Evolutionary conservation across 2,329 filamentous ascomycete genomes (phyloP).

Genomic region (Geosmithia putterillii): DNA sequence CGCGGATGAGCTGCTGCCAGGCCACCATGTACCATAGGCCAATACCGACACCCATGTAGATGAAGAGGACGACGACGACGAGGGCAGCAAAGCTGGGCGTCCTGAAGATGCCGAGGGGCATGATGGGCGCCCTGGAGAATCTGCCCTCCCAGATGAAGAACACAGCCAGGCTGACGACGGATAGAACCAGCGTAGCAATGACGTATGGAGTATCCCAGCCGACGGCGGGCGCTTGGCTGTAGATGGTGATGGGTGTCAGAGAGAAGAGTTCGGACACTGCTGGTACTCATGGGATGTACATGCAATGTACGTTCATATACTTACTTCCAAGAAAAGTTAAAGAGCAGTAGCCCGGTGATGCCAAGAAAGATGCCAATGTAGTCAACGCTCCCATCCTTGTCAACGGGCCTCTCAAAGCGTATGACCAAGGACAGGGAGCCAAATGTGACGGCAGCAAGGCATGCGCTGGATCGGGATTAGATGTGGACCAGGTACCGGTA

Average conservation of each 20-base stretch:
- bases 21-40: conserved; percentile 33
- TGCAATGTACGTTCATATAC: conserved; percentile 4
- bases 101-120: conserved; percentile 30
- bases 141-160: conserved; percentile 29
- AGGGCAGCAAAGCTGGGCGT: conserved; percentile 29
- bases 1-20: conserved; percentile 29
- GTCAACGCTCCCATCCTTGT: conserved; percentile 13
- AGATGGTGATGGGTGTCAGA: too few species aligned
- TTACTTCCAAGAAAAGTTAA: conserved; percentile 40
- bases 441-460: conserved; percentile 3
- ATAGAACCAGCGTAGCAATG: conserved; percentile 23
- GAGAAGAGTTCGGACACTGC: too few species aligned
- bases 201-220: conserved; percentile 31
- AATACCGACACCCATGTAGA: conserved; percentile 35
- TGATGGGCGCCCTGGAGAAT: conserved; percentile 25
- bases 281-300: conserved; percentile 11
- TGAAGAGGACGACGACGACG: conserved; percentile 28
- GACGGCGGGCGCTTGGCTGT: conserved; percentile 26
- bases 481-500: too few species aligned
- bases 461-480: neutral
- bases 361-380: conserved; percentile 25
- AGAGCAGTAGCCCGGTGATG: conserved; percentile 26
- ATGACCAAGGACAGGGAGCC: conserved; percentile 4
- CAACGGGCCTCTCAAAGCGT: conserved; percentile 9
- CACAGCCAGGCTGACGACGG: conserved; percentile 13